A percentile compares a stretch with the other conserved stretches of the same genome.
Conservation (phyloP, 2,329 filamentous ascomycete genomes). For the Exophiala phaeomuriformis region DNA sequence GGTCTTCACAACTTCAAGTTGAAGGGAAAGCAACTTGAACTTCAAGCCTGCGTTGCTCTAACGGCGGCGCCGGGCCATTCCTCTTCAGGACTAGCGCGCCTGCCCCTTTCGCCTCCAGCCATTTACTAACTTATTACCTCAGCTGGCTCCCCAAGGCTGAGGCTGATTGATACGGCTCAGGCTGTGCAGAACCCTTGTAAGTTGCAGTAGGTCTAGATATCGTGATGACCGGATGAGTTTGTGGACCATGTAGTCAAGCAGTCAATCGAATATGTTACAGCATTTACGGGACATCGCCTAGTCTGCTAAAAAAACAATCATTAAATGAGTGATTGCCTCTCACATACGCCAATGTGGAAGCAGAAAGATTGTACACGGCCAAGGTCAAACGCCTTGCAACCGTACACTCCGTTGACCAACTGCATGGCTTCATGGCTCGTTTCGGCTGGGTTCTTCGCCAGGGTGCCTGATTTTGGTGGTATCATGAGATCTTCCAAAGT, state of each 20-base stretch:
- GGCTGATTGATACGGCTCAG: neutral
- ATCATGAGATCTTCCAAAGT: conserved; percentile 8
- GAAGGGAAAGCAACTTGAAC: neutral
- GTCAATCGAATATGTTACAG: too few relatives aligned
- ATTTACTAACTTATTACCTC: neutral
- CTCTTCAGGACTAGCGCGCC: neutral
- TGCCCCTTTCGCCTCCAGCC: neutral
- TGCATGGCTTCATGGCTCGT: neutral
- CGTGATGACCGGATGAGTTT: too few relatives aligned
- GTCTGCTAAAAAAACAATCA: neutral
- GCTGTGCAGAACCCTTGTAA: neutral
- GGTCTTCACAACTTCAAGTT: neutral
- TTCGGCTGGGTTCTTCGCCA: neutral
- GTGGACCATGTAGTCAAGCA: too few relatives aligned
- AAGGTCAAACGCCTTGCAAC: neutral
- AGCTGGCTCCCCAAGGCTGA: neutral
- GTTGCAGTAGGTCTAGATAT: neutral
- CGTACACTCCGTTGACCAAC: neutral
- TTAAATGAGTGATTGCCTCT: conserved; percentile 6
- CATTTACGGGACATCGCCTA: too few relatives aligned
- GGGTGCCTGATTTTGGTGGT: conserved; percentile 12
- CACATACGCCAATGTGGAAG: neutral
- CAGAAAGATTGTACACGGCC: conserved; percentile 2
- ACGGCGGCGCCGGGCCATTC: neutral
- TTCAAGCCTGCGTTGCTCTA: neutral